Conservation (phyloP, 768 basidiomycete species). For the Pilatotrama ljubarskyi region DNA sequence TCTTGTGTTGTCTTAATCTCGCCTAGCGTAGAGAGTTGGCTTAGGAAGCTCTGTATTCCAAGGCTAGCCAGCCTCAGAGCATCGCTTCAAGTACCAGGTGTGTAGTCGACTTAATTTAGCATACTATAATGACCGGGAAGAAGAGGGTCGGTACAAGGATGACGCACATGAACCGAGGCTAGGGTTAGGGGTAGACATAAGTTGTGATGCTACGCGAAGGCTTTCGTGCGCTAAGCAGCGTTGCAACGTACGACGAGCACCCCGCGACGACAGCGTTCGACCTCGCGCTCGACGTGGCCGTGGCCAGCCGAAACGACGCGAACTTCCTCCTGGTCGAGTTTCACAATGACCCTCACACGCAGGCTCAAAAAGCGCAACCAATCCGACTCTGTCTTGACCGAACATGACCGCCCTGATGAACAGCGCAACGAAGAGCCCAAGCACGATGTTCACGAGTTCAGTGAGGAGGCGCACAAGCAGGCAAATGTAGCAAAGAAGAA, state of each 20-base stretch:
- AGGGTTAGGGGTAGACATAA: too few species aligned
- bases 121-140: too few species aligned
- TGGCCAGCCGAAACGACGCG: not conserved
- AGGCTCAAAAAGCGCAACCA: slow-evolving; percentile 16
- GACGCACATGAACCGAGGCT: too few species aligned
- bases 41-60: too few species aligned
- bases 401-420: slow-evolving; percentile 5
- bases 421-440: not conserved
- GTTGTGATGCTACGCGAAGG: too few species aligned
- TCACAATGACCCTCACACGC: slow-evolving; percentile 13
- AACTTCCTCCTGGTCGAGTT: not conserved
- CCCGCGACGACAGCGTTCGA: not conserved
- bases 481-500: not conserved
- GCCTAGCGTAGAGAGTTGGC: too few species aligned
- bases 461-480: not conserved
- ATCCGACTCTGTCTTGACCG: slow-evolving; percentile 12
- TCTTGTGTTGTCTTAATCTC: too few species aligned
- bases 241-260: not conserved
- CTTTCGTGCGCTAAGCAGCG: too few species aligned
- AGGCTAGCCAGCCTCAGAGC: too few species aligned
- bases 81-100: too few species aligned
- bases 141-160: too few species aligned
- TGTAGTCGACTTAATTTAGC: too few species aligned
- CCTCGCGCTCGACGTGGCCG: not conserved
- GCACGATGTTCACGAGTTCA: not conserved